These are phyloP conservation scores for Rhizomucor miehei DNA, from an alignment of 371 early-diverging fungal species.

Conservation along the genomic window DNA sequence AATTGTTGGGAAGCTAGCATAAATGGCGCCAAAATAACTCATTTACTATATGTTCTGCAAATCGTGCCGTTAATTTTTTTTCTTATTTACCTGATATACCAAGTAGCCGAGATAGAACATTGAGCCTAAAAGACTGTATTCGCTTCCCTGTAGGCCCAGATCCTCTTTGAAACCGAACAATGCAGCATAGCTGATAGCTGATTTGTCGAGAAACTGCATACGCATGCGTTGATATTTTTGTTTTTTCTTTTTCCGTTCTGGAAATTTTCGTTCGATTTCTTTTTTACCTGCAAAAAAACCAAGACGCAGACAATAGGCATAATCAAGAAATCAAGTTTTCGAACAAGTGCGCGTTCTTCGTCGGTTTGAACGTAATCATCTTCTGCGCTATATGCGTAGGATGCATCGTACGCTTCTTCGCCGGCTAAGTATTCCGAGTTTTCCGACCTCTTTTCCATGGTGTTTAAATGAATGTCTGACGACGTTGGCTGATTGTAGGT, in stretches of 20 bases:
- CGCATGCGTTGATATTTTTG: background rate
- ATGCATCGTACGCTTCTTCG: constrained; percentile 6
- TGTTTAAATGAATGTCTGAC: constrained; percentile 11
- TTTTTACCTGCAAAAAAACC: constrained; percentile 37
- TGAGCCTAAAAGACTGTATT: constrained; percentile 33
- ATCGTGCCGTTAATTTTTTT: no score
- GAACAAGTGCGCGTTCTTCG: constrained; percentile 29
- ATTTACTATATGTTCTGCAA: no score
- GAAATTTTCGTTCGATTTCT: background rate
- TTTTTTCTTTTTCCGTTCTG: background rate
- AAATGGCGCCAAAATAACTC: no score
- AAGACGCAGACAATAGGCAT: constrained; percentile 38
- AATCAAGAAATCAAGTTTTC: constrained; percentile 33
- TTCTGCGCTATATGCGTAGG: constrained; percentile 8
- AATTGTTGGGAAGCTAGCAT: constrained; percentile 38
- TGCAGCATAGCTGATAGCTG: constrained; percentile 37
- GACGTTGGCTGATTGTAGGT: constrained; percentile 5
- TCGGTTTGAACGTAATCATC: constrained; percentile 7
- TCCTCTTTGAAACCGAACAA: constrained; percentile 28
- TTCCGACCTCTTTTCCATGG: constrained; percentile 10
- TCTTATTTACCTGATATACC: constrained; percentile 38
- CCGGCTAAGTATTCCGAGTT: constrained; percentile 2
- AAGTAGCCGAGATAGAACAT: constrained; percentile 43
- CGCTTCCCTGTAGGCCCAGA: constrained; percentile 17
- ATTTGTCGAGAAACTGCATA: constrained; percentile 41